Evolutionary conservation across 176 grass and related monocot genomes (phyloP).

Genomic region (Cymbopogon citratus): DNA sequence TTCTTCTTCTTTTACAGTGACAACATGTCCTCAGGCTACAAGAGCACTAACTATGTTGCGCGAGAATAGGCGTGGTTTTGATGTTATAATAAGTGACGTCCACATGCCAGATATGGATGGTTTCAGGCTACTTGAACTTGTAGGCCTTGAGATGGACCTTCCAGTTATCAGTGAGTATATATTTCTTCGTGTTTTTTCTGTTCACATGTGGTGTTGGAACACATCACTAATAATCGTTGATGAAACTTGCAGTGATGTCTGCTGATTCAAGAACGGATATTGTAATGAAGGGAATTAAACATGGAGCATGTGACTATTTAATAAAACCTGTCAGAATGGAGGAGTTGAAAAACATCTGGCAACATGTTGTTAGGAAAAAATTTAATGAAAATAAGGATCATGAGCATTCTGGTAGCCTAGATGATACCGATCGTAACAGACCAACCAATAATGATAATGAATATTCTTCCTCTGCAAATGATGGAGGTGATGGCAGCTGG

Average conservation of each 20-base stretch:
- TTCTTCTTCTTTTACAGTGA: conserved; percentile 51
- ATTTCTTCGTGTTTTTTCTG: background rate
- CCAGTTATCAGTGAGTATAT: conserved; percentile 96
- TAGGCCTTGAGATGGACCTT: conserved; percentile 98
- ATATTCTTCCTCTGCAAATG: conserved; percentile 71
- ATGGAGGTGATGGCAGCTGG: conserved; percentile 63
- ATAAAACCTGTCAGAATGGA: conserved; percentile 94
- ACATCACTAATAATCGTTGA: conserved; percentile 8
- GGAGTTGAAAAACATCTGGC: conserved; percentile 98
- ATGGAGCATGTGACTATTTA: conserved; percentile 97
- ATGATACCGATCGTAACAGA: conserved; percentile 66
- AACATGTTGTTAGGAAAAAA: conserved; percentile 94
- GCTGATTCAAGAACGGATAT: conserved; percentile 82
- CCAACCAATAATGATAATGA: conserved; percentile 61
- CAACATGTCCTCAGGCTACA: conserved; percentile 76
- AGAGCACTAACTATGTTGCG: conserved; percentile 76
- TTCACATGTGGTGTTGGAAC: background rate
- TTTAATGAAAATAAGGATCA: conserved; percentile 64
- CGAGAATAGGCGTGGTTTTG: conserved; percentile 80
- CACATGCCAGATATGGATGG: conserved; percentile 99
- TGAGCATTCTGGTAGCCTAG: conserved; percentile 88
- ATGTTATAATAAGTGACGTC: conserved; percentile 96
- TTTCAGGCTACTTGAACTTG: conserved; percentile 90
- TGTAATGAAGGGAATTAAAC: conserved; percentile 99
- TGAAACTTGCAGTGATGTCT: conserved; percentile 86